Evolutionary conservation across 306 rosid genomes (phyloP).

Genomic region (Vachellia collinsii): DNA sequence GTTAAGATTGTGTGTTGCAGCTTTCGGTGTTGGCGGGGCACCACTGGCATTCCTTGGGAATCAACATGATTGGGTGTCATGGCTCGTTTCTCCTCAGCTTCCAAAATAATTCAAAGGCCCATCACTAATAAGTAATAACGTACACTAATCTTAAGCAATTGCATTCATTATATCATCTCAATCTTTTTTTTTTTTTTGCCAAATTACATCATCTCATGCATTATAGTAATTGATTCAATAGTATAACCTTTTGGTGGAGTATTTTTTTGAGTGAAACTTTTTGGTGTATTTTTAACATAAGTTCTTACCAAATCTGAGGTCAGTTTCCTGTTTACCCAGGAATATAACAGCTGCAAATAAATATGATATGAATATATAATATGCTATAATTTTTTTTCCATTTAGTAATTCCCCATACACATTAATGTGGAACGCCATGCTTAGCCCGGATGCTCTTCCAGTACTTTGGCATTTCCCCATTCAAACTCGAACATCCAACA

Average conservation of each 20-base stretch:
- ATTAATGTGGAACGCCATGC: not conserved
- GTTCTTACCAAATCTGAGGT: not conserved
- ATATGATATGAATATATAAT: not conserved
- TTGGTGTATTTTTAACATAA: no score
- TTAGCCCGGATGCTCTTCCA: constrained; percentile 5
- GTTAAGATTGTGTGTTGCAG: no score
- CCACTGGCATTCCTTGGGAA: not conserved
- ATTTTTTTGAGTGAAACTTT: no score
- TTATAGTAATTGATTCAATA: not conserved
- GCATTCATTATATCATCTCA: not conserved
- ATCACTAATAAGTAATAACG: no score
- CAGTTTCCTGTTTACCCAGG: not conserved
- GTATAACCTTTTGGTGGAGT: not conserved
- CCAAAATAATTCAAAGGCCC: not conserved
- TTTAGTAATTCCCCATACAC: no score
- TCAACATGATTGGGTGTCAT: not conserved
- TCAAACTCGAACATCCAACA: constrained; percentile 16
- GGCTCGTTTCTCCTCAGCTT: not conserved
- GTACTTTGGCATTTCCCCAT: not conserved
- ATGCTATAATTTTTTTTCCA: no score
- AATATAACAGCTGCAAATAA: constrained; percentile 3
- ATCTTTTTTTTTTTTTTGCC: no score
- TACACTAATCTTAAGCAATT: no score
- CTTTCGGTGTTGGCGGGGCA: not conserved
- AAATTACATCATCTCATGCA: no score